phyloP scores from a whole-genome alignment of 352 stramenopile genomes.

The Pythium aristosporum region DNA sequence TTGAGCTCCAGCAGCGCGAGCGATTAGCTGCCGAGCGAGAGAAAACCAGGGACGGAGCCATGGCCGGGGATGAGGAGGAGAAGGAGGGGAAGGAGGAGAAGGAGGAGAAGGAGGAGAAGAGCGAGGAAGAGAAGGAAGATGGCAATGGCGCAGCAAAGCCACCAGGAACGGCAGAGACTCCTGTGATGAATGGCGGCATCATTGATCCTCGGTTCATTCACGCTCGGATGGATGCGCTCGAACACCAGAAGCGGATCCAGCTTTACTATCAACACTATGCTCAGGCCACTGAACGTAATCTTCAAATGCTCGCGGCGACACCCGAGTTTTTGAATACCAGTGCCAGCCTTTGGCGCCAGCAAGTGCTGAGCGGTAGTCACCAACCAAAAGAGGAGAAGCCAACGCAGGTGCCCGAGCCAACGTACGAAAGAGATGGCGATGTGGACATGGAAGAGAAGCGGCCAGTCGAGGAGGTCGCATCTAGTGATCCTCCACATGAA shows the following conservation, averaged over 20 bases:
- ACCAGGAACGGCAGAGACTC: not conserved
- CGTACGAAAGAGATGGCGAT: not conserved
- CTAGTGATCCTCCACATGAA: not conserved
- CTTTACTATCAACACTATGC: slow-evolving; percentile 56
- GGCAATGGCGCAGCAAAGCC: not conserved
- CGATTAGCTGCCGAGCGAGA: not conserved
- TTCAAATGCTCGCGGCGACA: slow-evolving; percentile 44
- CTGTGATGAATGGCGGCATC: slow-evolving; percentile 37
- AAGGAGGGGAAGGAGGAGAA: not conserved
- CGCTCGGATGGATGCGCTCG: slow-evolving; percentile 46
- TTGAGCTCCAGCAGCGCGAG: slow-evolving; percentile 18
- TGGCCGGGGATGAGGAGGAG: not conserved
- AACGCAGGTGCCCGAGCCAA: not conserved
- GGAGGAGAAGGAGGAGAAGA: not conserved
- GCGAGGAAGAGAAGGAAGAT: slow-evolving; percentile 5
- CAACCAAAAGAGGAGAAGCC: not conserved
- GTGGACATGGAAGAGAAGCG: slow-evolving; percentile 6
- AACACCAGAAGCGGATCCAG: slow-evolving; percentile 49
- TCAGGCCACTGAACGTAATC: slow-evolving; percentile 49
- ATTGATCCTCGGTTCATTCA: slow-evolving; percentile 69
- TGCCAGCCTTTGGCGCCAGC: slow-evolving; percentile 41
- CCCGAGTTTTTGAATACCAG: slow-evolving; percentile 48
- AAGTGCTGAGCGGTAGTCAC: slow-evolving; percentile 26
- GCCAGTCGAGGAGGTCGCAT: not conserved
- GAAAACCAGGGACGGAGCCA: not conserved